Evolutionary conservation across 345 rosid species (phyloP), one percentile per base, ranked within the genome.

Genomic region (Abelmoschus esculentus): DNA sequence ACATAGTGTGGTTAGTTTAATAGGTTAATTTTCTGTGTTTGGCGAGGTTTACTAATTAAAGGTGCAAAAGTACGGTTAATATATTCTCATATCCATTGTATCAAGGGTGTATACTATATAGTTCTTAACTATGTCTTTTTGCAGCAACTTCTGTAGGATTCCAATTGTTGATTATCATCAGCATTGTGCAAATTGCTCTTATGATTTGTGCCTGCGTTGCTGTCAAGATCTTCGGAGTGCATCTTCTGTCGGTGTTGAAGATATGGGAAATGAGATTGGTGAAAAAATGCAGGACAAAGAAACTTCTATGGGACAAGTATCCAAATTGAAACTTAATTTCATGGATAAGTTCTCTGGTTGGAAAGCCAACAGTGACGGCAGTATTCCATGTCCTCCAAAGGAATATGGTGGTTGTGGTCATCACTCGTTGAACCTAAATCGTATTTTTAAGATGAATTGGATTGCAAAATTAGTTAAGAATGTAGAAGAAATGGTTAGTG

Each of bases 381-480:
- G 96, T 73, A 89, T 96, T 76, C 92, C 91, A 3, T 96, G 99
- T 78, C 98, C 98, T 13, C 93, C 93, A 17, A 85, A 76, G 81
- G 91, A 81, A 17, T 83, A 84, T 68, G 93, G 96, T 77, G 99
- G 98, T 72, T 96, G 99, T 73, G 86, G 90, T 72, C 78, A 76
- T 70, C 76, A 46, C 26, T 80, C 92, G 70, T 75, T 92, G 80
- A 87, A 83, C 72, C 88, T 96, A 22, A 83, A 86, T 61, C 87
- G 96, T 75, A 96, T 90, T 70, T 92, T 92, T 73, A 96, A 96
- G 88, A 92, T 92, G 96, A 96, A 90, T 69, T 96, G 98, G 99
- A 92, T 90, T 74, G 97, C 99, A 55, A 92, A 90, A 74, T 90
- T 92, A 75, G 97, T 90, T 68, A 95, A 92, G 77, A 92, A 89